These are phyloP conservation scores for Metarhizium album DNA, from an alignment of 2,329 filamentous ascomycete species.

Conservation along the genomic window DNA sequence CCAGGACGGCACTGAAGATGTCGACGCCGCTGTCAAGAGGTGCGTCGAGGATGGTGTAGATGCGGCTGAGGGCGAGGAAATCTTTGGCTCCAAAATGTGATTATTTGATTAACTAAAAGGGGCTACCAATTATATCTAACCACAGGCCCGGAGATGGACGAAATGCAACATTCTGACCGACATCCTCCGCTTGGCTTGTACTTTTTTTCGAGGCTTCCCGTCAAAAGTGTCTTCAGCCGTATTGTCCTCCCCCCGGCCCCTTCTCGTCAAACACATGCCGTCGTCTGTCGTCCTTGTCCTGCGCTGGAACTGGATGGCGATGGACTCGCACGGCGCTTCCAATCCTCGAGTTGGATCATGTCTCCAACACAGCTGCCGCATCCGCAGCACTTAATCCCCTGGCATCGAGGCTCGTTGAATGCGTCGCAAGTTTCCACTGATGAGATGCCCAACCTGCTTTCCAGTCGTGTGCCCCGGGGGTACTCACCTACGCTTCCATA, in stretches of 20 bases:
- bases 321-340: not conserved
- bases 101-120: not conserved
- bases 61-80: constrained; percentile 39
- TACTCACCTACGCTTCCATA: constrained; percentile 2
- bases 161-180: not conserved
- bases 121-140: not conserved
- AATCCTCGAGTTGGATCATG: not conserved
- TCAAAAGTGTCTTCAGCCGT: not conserved
- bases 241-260: not conserved
- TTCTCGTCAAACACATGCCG: not conserved
- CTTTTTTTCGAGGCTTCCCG: not conserved
- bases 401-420: not conserved
- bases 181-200: not conserved
- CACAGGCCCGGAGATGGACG: not conserved
- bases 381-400: not conserved
- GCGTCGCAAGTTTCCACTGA: not conserved
- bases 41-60: constrained; percentile 39
- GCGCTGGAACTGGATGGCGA: not conserved
- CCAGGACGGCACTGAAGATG: constrained; percentile 40
- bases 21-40: constrained; percentile 35
- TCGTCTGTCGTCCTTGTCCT: not conserved
- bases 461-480: constrained; percentile 13
- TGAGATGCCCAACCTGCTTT: constrained; percentile 15
- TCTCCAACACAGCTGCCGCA: not conserved
- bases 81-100: constrained; percentile 16